Conservation (phyloP, 148 eudicot genomes). For the Pouteria glomerata region DNA sequence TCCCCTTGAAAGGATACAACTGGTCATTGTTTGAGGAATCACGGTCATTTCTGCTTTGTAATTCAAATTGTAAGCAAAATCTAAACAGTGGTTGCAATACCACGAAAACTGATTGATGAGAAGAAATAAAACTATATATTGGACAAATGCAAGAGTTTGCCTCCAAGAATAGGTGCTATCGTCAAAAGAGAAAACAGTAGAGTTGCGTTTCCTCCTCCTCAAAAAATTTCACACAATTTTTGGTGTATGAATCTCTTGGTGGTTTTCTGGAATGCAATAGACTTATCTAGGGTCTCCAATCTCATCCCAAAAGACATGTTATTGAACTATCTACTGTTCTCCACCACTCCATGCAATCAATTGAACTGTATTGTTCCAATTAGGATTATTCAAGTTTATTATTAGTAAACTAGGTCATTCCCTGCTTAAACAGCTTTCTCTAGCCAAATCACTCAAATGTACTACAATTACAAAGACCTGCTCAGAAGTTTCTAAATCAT, state of each 20-base stretch:
- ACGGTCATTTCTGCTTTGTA: neutral
- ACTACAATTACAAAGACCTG: neutral
- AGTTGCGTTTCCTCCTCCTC: neutral
- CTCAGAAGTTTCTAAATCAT: neutral
- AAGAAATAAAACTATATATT: neutral
- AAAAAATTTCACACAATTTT: slow-evolving; percentile 3
- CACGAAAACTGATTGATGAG: neutral
- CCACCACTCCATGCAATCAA: neutral
- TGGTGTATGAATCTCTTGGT: too few relatives aligned
- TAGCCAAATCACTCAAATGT: neutral
- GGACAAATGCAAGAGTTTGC: neutral
- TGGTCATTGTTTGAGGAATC: neutral
- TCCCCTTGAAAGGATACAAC: neutral
- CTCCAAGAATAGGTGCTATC: neutral
- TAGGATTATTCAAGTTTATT: neutral
- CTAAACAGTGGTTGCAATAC: neutral
- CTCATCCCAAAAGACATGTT: neutral
- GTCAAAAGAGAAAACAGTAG: neutral
- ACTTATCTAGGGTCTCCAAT: neutral
- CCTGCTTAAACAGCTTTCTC: neutral
- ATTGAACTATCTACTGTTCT: neutral
- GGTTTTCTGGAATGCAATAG: too few relatives aligned
- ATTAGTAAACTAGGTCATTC: slow-evolving; percentile 1
- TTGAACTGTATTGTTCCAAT: neutral
- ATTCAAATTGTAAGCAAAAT: neutral